A percentile compares a stretch with the other conserved stretches of the same genome.
Conservation (phyloP, 306 rosid genomes). For the Heteromeles arbutifolia region DNA sequence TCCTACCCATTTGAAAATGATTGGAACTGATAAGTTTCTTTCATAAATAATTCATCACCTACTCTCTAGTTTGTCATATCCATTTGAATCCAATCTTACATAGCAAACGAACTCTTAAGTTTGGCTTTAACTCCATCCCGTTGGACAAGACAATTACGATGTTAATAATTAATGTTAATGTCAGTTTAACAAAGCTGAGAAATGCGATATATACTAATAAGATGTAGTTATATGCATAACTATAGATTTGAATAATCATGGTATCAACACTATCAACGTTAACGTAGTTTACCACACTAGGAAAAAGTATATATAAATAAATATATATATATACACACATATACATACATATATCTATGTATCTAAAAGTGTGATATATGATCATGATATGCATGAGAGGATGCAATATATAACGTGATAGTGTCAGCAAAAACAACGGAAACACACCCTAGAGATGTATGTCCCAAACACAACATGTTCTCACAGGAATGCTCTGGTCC, state of each 20-base stretch:
- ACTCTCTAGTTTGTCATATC: not conserved
- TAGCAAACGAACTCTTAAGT: not conserved
- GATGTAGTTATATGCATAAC: too few species aligned
- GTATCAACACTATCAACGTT: too few species aligned
- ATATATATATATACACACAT: too few species aligned
- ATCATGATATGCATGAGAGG: conserved; percentile 6
- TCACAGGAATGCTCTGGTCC: conserved; percentile 25
- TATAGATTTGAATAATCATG: too few species aligned
- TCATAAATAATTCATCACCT: not conserved
- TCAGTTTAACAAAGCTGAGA: too few species aligned
- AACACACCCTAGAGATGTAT: conserved; percentile 20
- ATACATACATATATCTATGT: not conserved
- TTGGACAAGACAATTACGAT: not conserved
- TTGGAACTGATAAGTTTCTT: too few species aligned
- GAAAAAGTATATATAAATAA: not conserved
- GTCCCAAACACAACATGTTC: conserved; percentile 51
- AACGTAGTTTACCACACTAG: not conserved
- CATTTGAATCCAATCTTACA: not conserved
- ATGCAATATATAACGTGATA: conserved; percentile 22
- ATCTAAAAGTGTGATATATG: not conserved
- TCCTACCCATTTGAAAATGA: not conserved
- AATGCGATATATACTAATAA: too few species aligned
- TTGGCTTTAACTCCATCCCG: not conserved
- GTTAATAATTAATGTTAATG: not conserved
- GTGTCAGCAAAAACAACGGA: conserved; percentile 66